Percentiles rank a stretch among this genome's conserved stretches.
Conservation (phyloP, 2,329 filamentous ascomycete genomes). For the Sporothrix dimorphospora region DNA sequence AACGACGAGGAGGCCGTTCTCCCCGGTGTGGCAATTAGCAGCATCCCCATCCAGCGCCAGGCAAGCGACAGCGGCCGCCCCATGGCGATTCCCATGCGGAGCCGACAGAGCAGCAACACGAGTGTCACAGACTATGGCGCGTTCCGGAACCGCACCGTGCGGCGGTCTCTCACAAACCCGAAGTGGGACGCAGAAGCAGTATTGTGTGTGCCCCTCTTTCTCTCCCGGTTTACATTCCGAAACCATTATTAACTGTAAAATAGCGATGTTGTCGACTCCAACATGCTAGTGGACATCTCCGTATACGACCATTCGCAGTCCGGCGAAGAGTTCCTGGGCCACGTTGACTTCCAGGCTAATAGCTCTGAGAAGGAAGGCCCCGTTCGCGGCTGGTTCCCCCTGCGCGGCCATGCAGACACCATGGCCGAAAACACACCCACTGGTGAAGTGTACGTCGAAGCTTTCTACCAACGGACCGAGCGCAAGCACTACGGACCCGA, state of each 20-base stretch:
- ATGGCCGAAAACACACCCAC: slow-evolving; percentile 72
- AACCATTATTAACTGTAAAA: neutral
- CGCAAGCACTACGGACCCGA: slow-evolving; percentile 92
- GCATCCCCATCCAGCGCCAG: slow-evolving; percentile 63
- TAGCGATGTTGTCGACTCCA: slow-evolving; percentile 90
- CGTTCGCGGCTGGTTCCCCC: slow-evolving; percentile 81
- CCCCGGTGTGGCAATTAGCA: slow-evolving; percentile 50
- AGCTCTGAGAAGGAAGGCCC: slow-evolving; percentile 68
- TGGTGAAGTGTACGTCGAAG: slow-evolving; percentile 86
- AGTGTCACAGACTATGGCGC: slow-evolving; percentile 70
- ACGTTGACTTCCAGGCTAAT: slow-evolving; percentile 77
- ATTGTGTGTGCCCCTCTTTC: slow-evolving; percentile 70
- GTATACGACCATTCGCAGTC: slow-evolving; percentile 78
- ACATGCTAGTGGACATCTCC: slow-evolving; percentile 88
- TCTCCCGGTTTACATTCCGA: slow-evolving; percentile 9
- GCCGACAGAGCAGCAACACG: slow-evolving; percentile 94
- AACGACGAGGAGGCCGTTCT: slow-evolving; percentile 59
- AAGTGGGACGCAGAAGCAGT: slow-evolving; percentile 95
- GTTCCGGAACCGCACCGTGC: slow-evolving; percentile 61
- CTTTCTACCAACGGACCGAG: slow-evolving; percentile 82
- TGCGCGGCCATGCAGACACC: slow-evolving; percentile 76
- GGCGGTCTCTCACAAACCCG: slow-evolving; percentile 72
- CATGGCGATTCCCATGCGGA: slow-evolving; percentile 96
- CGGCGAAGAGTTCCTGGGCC: slow-evolving; percentile 88
- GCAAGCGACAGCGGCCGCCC: slow-evolving; percentile 81